Evolutionary conservation across 202 grass and related monocot species (phyloP), one percentile per base, ranked within the genome.

Genomic region (Setaria italica): DNA sequence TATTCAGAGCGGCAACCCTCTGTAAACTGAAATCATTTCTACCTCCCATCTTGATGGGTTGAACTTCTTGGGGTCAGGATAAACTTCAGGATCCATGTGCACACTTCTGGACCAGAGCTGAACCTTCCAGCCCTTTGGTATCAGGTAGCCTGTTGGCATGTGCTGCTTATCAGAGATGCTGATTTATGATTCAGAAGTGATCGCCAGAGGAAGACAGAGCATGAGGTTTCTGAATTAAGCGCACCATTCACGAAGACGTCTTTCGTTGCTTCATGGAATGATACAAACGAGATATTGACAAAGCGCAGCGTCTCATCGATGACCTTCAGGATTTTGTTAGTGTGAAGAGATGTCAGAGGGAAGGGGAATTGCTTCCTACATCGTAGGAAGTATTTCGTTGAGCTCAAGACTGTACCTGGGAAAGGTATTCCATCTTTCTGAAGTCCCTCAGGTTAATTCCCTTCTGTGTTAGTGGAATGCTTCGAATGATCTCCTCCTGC

Each of bases 341-440:
- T 58, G 56, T 58, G 6, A 25, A 58, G 20, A 58, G 2, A 58
- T 58, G 13, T 58, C 20, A n/a, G 42, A 25, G 42, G 42, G 42
- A 7, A 0, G 20, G 56, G 2, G 15, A 3, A 10, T 9, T 51
- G 19, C 7, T 1, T 7, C 56, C 8, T 58, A 21, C 1, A 21
- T 2, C 10, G 19, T 58, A 58, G 55, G 55, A 21, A 9, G 7
- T 58, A 58, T n/a, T n/a, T 8, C 20, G 55, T 58, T 58, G 56
- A 58, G n/a, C 20, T 58, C 20, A 25, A 2, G 30, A 53, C 4
- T 7, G 51, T 41, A 90, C 95, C 91, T 98, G 90, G 19, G 93
- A 94, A 77, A 98, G 95, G 80, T 94, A 98, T 30, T 91, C 87
- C 95, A 98, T 98, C 89, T 98, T 94, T 81, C 88, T 92, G 75